Evolutionary conservation across 345 rosid genomes (phyloP), one percentile per base, ranked within the genome.

Genomic region (Linum lewisii): DNA sequence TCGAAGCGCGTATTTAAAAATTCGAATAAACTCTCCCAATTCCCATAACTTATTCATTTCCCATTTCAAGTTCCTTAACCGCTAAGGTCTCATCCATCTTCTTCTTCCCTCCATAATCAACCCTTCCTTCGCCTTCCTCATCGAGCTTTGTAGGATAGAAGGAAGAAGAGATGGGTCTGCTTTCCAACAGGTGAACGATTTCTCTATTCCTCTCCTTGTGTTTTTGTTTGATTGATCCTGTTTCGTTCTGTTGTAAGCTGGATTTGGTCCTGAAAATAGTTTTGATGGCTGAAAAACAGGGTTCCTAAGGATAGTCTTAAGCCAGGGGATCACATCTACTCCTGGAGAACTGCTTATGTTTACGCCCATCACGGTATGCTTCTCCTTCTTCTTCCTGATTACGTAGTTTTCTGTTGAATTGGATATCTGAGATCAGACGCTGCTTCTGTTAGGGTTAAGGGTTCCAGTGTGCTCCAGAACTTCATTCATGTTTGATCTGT

Each of bases 281-380:
- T 36, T 44, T 18, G 20, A 23, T 55, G 1, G 51, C 7, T 53
- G n/a, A 20, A 3, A 10, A 52, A 29, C 34, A 92, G 97, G 73
- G 77, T 85, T 4, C 19, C 36, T 15, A 79, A 64, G 76, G 70
- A 75, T 44, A 72, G 73, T 72, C 73, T 92, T 71, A 85, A 83
- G 68, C 86, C 95, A 22, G 95, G 97, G 53, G 94, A 88, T 86
- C 93, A 88, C 69, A 78, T 88, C 32, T 92, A 86, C 63, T 84
- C 97, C 3, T 88, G 95, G 97, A 88, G 94, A 70, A 72, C 87
- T 67, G 97, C 99, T 64, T 82, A 89, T 67, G 66, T 89, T 50
- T 89, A 89, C 61, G 94, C 98, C 24, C 97, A 92, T 74, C 97
- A 88, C 69, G 94, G 95, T 92, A 23, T 15, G 42, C n/a, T 61